Evolutionary conservation across 352 stramenopile genomes (phyloP), one percentile per base, ranked within the genome.

Genomic region (Pythium brachiatum): DNA sequence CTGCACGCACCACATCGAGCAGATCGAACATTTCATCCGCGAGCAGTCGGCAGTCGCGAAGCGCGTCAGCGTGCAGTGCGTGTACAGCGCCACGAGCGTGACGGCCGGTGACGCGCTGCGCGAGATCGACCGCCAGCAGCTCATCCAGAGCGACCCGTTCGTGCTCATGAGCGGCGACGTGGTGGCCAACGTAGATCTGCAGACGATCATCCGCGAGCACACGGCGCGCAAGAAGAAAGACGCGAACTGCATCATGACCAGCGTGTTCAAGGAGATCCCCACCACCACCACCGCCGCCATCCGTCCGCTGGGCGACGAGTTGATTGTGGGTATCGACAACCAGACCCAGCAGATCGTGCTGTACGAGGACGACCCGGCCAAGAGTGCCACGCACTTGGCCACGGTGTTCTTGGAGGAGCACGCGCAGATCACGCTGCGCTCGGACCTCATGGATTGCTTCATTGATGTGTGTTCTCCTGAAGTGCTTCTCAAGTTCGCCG

Each of bases 391-490:
- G 34, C 66, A 75, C 2, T 63, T 94, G 9, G 78, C 75, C 11
- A 94, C 81, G 21, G 65, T 89, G n/a, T 90, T 93, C 53, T 60
- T 95, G 2, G 80, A 93, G 27, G 79, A 95, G 29, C 88, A 97
- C 71, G 79, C 85, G 15, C 79, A 95, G 50, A 78, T 99, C 29
- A 79, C 90, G 26, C 61, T 99, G 23, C 87, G 91, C 3, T 86
- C 81, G 41, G 96, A 99, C 72, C 75, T 99, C 26, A 68, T 99
- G 52, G 97, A 99, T 83, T 98, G 94, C 57, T 95, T 98, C 63
- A 96, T 99, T 48, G 94, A 99, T 67, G 94, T 99, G 61, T 99
- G 97, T 72, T 98, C 94, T 57, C 91, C 96, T 7, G 97, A 99
- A 65, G 95, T 99, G 43, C 74, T 99, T 48, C 86, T 98, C 26